A percentile compares a stretch with the other conserved stretches of the same genome.
phyloP scores from a whole-genome alignment of 176 grass and related monocot genomes.

The Rhynchospora tenuis region DNA sequence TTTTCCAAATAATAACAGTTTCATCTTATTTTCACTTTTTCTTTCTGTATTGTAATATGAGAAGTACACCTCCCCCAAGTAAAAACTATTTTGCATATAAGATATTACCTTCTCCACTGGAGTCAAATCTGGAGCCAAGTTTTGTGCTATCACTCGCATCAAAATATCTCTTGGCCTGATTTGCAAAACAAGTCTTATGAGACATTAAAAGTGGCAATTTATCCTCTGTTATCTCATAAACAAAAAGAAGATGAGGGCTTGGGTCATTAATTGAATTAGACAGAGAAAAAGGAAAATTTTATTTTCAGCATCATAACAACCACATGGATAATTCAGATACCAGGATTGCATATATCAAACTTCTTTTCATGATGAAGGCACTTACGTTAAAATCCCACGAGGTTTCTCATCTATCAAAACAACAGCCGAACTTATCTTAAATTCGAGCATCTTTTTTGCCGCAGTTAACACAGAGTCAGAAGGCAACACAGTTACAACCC shows the following conservation, averaged over 20 bases:
- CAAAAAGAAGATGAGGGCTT: background rate
- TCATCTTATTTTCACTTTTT: background rate
- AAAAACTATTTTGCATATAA: constrained; percentile 10
- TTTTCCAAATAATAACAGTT: background rate
- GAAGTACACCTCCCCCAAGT: background rate
- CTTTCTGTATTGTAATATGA: background rate
- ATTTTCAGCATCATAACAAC: background rate
- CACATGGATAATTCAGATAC: background rate
- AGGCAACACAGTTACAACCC: constrained; percentile 72
- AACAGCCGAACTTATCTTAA: constrained; percentile 81
- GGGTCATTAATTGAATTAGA: background rate
- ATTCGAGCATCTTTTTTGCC: constrained; percentile 89
- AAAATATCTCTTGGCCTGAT: constrained; percentile 88
- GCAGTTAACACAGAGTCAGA: constrained; percentile 85
- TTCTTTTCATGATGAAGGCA: background rate
- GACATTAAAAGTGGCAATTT: background rate
- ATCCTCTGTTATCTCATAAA: background rate
- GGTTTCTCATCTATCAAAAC: constrained; percentile 82
- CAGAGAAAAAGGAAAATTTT: constrained; percentile 17
- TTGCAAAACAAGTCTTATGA: constrained; percentile 2
- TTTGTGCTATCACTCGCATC: constrained; percentile 79
- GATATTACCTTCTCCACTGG: constrained; percentile 78
- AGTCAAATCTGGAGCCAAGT: constrained; percentile 78
- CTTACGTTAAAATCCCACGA: constrained; percentile 88
- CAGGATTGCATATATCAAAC: background rate